These are phyloP conservation scores for Exophiala phaeomuriformis DNA, from an alignment of 2,329 filamentous ascomycete genomes.

Conservation along the genomic window DNA sequence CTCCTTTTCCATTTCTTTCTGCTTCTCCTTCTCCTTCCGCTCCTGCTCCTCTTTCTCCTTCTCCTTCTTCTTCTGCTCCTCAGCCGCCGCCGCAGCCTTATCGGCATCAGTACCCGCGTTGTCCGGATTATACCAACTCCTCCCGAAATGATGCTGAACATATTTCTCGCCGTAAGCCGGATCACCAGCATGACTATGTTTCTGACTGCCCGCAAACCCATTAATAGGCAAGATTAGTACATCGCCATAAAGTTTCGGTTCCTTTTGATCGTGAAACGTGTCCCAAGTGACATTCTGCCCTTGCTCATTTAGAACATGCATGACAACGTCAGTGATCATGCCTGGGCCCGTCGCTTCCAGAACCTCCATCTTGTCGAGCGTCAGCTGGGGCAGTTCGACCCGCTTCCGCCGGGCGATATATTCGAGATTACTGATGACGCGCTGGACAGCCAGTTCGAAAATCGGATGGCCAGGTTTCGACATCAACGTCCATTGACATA, in stretches of 20 bases:
- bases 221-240: constrained; percentile 91
- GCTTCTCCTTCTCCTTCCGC: neutral
- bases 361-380: constrained; percentile 57
- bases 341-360: constrained; percentile 93
- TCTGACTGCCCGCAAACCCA: constrained; percentile 53
- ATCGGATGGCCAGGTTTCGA: constrained; percentile 89
- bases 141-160: constrained; percentile 12
- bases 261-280: constrained; percentile 81
- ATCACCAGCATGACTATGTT: constrained; percentile 10
- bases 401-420: constrained; percentile 50
- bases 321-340: constrained; percentile 85
- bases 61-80: neutral
- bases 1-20: neutral
- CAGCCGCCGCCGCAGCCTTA: neutral
- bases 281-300: constrained; percentile 63
- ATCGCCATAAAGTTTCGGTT: constrained; percentile 80
- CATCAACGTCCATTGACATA: constrained; percentile 99
- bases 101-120: constrained; percentile 1
- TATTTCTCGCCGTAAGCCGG: constrained; percentile 8
- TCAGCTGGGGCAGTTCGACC: constrained; percentile 47
- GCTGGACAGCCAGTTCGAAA: constrained; percentile 74
- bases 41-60: neutral
- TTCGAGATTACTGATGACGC: constrained; percentile 71
- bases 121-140: constrained; percentile 10
- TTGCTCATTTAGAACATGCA: constrained; percentile 48